Conservation (phyloP, 306 rosid genomes). For the Adenanthera pavonina region DNA sequence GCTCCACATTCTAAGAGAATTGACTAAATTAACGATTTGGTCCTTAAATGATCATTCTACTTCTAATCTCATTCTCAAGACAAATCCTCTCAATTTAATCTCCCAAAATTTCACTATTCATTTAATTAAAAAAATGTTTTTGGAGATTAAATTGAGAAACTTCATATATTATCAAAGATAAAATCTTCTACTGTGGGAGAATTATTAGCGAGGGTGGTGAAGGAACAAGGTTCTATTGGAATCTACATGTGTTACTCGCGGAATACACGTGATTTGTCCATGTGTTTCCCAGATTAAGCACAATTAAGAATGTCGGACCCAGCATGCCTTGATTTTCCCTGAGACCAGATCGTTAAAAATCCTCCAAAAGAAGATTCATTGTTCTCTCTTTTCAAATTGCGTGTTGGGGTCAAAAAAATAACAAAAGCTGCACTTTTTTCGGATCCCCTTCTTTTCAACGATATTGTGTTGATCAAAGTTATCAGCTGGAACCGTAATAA, state of each 20-base stretch:
- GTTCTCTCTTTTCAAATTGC: constrained; percentile 42
- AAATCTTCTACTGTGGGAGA: neutral
- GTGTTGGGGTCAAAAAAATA: constrained; percentile 48
- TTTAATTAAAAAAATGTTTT: too few relatives aligned
- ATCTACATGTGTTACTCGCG: constrained; percentile 23
- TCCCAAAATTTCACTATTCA: neutral
- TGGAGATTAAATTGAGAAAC: too few relatives aligned
- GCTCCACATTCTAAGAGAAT: neutral
- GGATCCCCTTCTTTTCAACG: constrained; percentile 36
- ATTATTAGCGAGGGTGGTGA: constrained; percentile 37
- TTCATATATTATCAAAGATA: neutral
- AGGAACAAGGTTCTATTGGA: constrained; percentile 43
- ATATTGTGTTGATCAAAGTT: constrained; percentile 44
- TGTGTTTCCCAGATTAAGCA: constrained; percentile 47
- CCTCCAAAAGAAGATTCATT: constrained; percentile 14
- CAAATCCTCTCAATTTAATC: neutral
- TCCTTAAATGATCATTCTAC: too few relatives aligned
- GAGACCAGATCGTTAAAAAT: neutral
- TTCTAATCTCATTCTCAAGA: too few relatives aligned
- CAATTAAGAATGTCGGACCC: constrained; percentile 30
- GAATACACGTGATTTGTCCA: constrained; percentile 28
- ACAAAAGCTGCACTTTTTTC: constrained; percentile 44
- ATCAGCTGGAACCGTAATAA: constrained; percentile 36
- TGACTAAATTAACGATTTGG: neutral
- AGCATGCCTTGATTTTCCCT: constrained; percentile 33